These are phyloP conservation scores for Serpula lacrymans DNA, from an alignment of 768 basidiomycete species.

Conservation along the genomic window DNA sequence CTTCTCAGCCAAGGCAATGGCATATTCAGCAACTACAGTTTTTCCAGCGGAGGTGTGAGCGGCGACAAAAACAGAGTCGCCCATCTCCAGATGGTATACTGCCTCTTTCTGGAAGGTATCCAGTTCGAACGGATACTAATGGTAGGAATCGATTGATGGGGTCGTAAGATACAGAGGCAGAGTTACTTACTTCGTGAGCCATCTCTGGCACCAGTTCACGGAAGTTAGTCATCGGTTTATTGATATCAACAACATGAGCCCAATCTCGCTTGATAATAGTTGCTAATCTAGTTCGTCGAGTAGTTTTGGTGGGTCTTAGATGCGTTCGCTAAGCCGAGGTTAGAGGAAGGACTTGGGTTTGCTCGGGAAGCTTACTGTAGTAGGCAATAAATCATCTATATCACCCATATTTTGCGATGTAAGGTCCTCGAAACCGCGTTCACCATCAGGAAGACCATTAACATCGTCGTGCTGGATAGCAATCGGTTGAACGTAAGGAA, in stretches of 20 bases:
- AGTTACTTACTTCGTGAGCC: conserved; percentile 75
- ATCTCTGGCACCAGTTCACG: conserved; percentile 92
- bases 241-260: conserved; percentile 96
- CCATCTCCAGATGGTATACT: conserved; percentile 94
- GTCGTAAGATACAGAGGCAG: background rate
- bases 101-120: conserved; percentile 99
- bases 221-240: conserved; percentile 85
- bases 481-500: conserved; percentile 20
- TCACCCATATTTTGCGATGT: conserved; percentile 36
- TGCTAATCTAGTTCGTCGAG: conserved; percentile 38
- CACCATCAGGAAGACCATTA: conserved; percentile 15
- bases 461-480: conserved; percentile 16
- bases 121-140: conserved; percentile 95
- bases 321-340: conserved; percentile 45
- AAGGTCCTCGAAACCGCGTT: conserved; percentile 16
- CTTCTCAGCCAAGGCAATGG: conserved; percentile 92
- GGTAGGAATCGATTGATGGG: background rate
- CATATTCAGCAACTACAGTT: conserved; percentile 98
- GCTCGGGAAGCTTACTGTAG: conserved; percentile 34
- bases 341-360: background rate
- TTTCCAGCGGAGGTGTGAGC: conserved; percentile 99
- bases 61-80: conserved; percentile 98
- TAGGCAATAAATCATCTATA: conserved; percentile 79
- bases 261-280: conserved; percentile 83
- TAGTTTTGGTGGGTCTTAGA: conserved; percentile 49